These are phyloP conservation scores for Suhomyces kilbournensis DNA, from an alignment of 805 yeast species.

Conservation along the genomic window DNA sequence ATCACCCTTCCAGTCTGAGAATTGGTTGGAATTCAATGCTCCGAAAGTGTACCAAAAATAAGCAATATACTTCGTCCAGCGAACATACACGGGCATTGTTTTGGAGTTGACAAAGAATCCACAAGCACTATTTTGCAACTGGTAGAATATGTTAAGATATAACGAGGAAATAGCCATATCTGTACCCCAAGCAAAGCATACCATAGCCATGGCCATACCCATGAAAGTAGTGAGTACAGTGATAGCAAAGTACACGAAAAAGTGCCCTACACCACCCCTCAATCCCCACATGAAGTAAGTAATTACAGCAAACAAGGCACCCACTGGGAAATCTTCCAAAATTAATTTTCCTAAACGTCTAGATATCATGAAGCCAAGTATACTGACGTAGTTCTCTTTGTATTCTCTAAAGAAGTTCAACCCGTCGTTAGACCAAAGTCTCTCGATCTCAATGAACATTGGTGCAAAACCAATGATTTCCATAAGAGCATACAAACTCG, in stretches of 20 bases:
- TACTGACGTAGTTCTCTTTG: conserved; percentile 22
- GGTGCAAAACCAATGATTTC: conserved; percentile 26
- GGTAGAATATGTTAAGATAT: conserved; percentile 60
- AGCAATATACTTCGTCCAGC: conserved; percentile 79
- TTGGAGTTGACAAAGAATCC: conserved; percentile 76
- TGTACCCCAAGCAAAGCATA: conserved; percentile 53
- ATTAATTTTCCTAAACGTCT: conserved; percentile 22
- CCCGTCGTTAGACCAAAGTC: conserved; percentile 24
- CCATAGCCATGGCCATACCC: conserved; percentile 54
- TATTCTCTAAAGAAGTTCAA: conserved; percentile 22
- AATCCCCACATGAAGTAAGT: conserved; percentile 29
- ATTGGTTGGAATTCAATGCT: conserved; percentile 61
- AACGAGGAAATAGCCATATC: conserved; percentile 63
- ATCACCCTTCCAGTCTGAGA: conserved; percentile 57
- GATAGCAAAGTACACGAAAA: conserved; percentile 61
- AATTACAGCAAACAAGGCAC: conserved; percentile 17
- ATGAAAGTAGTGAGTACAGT: conserved; percentile 54
- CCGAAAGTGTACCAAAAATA: conserved; percentile 81
- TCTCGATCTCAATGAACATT: conserved; percentile 20
- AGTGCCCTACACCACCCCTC: conserved; percentile 28
- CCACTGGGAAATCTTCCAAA: conserved; percentile 23
- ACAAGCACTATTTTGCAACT: conserved; percentile 72
- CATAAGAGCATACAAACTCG: conserved; percentile 19
- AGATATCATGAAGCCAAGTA: conserved; percentile 21
- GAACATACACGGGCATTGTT: conserved; percentile 77